Percentiles rank a stretch among this genome's conserved stretches.
Evolutionary conservation across 2,329 filamentous ascomycete genomes (phyloP).

Genomic region (Zalaria sp.): DNA sequence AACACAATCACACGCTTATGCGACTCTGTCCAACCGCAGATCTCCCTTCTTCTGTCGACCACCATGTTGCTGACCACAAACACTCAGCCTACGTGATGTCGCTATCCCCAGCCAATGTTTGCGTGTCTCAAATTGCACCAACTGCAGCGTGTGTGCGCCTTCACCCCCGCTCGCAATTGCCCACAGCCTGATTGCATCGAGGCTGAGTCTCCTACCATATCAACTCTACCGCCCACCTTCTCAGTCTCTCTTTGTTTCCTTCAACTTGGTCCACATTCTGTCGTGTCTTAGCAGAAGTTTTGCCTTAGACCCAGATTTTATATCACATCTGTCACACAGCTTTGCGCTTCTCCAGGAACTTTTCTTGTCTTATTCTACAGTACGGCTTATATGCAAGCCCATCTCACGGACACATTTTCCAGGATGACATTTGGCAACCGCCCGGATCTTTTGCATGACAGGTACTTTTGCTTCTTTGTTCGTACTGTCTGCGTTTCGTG

Average conservation of each 20-base stretch:
- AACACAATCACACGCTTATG: conserved; percentile 2
- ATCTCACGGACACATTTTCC: conserved; percentile 5
- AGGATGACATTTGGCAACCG: conserved; percentile 24
- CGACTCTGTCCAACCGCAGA: conserved; percentile 5
- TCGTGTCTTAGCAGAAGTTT: not conserved
- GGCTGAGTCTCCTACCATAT: not conserved
- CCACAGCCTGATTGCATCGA: conserved; percentile 1
- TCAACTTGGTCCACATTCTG: conserved; percentile 3
- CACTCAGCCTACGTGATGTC: conserved; percentile 1
- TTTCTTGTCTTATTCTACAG: not conserved
- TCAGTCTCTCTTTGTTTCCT: conserved; percentile 1
- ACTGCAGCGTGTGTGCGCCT: not conserved
- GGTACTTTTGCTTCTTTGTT: conserved; percentile 17
- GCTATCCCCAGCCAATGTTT: conserved; percentile 3
- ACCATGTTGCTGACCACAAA: conserved; percentile 4
- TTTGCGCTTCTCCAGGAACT: not conserved
- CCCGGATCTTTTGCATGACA: conserved; percentile 21
- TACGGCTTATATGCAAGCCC: conserved; percentile 6
- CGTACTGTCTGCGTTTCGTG: conserved; percentile 5
- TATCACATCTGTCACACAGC: not conserved
- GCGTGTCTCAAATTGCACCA: not conserved
- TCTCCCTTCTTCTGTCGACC: conserved; percentile 2
- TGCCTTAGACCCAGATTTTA: not conserved
- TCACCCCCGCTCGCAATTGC: conserved; percentile 1
- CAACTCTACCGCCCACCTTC: conserved; percentile 2